These are phyloP conservation scores for Poronia punctata DNA, from an alignment of 495 filamentous ascomycete genomes.

Conservation along the genomic window DNA sequence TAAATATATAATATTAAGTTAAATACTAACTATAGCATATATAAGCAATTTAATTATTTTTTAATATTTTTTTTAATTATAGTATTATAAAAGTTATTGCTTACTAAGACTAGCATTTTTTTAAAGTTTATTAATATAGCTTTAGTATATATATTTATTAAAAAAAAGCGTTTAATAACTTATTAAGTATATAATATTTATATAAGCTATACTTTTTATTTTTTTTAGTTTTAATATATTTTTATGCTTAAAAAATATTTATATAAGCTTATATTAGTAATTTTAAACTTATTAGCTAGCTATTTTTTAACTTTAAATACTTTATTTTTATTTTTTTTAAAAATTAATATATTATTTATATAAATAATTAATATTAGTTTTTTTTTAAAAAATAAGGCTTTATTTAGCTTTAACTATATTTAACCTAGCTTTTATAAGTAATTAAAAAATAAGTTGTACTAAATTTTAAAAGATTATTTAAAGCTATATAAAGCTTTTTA, in stretches of 20 bases:
- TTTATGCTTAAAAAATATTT: neutral
- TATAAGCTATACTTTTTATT: neutral
- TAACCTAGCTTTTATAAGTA: neutral
- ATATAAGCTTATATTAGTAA: neutral
- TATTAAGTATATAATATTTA: neutral
- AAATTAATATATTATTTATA: slow-evolving; percentile 2
- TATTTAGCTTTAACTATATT: neutral
- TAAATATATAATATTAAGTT: too few species aligned
- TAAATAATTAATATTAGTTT: slow-evolving; percentile 1
- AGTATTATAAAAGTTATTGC: slow-evolving; percentile 2
- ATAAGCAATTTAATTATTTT: too few species aligned
- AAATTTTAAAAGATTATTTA: neutral
- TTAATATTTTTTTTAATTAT: too few species aligned
- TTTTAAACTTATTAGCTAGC: slow-evolving; percentile 1
- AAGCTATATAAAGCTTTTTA: slow-evolving; percentile 1
- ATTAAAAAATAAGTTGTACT: neutral
- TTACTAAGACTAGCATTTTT: neutral
- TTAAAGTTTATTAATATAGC: neutral
- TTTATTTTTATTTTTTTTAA: slow-evolving; percentile 4
- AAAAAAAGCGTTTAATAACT: neutral
- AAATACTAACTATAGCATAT: too few species aligned
- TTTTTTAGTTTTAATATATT: neutral
- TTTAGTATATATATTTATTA: slow-evolving; percentile 1
- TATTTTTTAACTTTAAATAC: neutral
- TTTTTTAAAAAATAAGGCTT: neutral